These are phyloP conservation scores for Davidsoniella virescens DNA, from an alignment of 2,329 filamentous ascomycete genomes.

Conservation along the genomic window DNA sequence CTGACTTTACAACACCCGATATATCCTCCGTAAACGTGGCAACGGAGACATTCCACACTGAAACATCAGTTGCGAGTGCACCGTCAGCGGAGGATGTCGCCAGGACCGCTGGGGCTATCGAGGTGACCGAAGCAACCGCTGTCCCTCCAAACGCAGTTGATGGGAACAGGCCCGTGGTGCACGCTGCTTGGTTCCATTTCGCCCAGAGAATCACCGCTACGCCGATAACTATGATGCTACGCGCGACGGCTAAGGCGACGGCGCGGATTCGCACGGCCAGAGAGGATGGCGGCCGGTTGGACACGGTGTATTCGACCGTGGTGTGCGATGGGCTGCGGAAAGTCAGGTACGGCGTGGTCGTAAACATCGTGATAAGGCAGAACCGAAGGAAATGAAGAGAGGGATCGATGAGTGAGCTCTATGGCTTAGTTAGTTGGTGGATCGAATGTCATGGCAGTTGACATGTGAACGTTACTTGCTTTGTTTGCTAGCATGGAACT, in stretches of 20 bases:
- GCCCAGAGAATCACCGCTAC: constrained; percentile 34
- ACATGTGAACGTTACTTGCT: background rate
- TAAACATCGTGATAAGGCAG: constrained; percentile 36
- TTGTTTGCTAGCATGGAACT: too few relatives aligned
- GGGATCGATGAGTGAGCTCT: background rate
- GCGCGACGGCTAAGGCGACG: constrained; percentile 26
- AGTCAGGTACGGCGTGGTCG: constrained; percentile 41
- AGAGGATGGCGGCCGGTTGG: constrained; percentile 49
- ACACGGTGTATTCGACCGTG: constrained; percentile 84
- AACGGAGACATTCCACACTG: too few relatives aligned
- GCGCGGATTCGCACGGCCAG: constrained; percentile 31
- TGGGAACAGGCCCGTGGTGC: constrained; percentile 4
- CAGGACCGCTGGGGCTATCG: background rate
- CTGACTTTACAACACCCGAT: too few relatives aligned
- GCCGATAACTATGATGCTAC: constrained; percentile 27
- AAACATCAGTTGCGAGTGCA: too few relatives aligned
- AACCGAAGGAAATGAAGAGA: background rate
- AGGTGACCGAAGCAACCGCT: background rate
- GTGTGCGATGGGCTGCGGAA: constrained; percentile 62
- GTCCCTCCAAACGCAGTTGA: background rate
- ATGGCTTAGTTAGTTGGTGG: background rate
- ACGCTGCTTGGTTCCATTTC: constrained; percentile 25
- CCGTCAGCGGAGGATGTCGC: background rate
- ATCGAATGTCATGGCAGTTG: background rate
- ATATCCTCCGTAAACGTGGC: too few relatives aligned